phyloP scores from a whole-genome alignment of 345 rosid genomes.

The Dipteronia dyeriana region DNA sequence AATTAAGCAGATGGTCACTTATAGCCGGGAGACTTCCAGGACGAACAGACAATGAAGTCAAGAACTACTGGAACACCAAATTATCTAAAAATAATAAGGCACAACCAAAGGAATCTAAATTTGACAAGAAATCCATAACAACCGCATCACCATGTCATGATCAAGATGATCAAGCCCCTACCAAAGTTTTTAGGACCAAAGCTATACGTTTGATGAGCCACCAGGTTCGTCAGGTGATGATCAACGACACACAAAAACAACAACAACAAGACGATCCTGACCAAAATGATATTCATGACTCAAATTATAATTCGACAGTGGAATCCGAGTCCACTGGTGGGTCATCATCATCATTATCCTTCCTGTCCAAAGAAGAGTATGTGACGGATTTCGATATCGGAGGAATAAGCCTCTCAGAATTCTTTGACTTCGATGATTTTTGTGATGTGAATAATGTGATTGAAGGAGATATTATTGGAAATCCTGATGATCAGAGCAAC shows the following conservation, averaged over 20 bases:
- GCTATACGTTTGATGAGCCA: background rate
- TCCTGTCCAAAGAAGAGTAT: background rate
- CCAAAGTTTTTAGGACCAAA: background rate
- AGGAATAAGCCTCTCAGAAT: conserved; percentile 9
- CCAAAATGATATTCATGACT: background rate
- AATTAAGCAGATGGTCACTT: conserved; percentile 29
- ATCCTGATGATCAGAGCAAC: background rate
- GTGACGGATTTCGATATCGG: background rate
- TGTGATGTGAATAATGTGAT: background rate
- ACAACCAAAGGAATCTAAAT: conserved; percentile 6
- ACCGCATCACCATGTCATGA: background rate
- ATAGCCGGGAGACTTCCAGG: conserved; percentile 42
- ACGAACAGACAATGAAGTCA: conserved; percentile 44
- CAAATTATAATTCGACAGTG: background rate
- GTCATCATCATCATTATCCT: background rate
- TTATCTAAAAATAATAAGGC: conserved; percentile 1
- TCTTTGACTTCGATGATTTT: background rate
- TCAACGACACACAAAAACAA: no score
- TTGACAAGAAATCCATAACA: background rate
- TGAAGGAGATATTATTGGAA: background rate
- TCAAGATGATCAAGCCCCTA: background rate
- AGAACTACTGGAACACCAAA: conserved; percentile 36
- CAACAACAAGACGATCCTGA: background rate
- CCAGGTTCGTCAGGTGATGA: background rate
- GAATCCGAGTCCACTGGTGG: conserved; percentile 6